Evolutionary conservation across 2,329 filamentous ascomycete species (phyloP).

Genomic region (Aureobasidium sp.): DNA sequence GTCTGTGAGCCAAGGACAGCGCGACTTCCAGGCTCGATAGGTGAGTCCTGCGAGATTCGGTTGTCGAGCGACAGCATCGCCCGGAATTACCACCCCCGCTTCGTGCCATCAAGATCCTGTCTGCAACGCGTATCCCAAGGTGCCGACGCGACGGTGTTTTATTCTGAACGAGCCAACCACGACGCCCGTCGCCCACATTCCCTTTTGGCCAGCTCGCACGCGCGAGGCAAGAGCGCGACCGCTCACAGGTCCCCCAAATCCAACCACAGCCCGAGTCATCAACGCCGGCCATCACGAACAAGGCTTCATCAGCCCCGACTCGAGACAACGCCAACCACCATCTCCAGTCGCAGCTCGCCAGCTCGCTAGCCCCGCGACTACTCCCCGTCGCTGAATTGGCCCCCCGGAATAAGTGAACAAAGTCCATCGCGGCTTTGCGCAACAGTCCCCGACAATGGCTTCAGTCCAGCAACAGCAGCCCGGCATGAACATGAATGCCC

Average conservation of each 20-base stretch:
- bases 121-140: constrained; percentile 5
- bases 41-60: neutral
- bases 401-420: neutral
- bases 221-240: constrained; percentile 6
- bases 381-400: neutral
- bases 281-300: neutral
- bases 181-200: constrained; percentile 1
- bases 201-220: neutral
- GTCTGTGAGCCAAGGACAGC: neutral
- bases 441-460: neutral
- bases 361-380: neutral
- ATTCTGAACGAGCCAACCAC: neutral
- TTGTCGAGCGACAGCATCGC: neutral
- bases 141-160: constrained; percentile 1
- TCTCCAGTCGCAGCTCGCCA: neutral
- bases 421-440: neutral
- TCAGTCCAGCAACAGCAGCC: constrained; percentile 9
- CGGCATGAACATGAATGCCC: constrained; percentile 1
- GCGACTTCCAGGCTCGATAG: neutral
- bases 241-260: neutral
- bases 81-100: constrained; percentile 1
- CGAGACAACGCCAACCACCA: neutral
- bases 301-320: neutral
- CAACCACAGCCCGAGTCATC: constrained; percentile 8
- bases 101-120: neutral